Percentiles rank a stretch among this genome's conserved stretches.
phyloP scores from a whole-genome alignment of 345 rosid species.

The Citropsis articulata region DNA sequence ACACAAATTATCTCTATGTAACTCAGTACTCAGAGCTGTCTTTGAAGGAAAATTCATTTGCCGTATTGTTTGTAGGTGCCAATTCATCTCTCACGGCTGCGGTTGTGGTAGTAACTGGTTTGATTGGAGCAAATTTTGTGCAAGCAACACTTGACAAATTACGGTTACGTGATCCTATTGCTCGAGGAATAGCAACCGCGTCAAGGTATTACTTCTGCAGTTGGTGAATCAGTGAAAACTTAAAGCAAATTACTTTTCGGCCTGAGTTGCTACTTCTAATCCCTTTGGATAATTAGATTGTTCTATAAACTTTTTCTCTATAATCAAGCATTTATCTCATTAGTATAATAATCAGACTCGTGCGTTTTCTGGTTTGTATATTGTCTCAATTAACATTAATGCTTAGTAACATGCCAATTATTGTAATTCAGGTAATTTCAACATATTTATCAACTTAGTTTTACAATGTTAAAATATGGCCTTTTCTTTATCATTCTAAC shows the following conservation, averaged over 20 bases:
- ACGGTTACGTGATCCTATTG: conserved; percentile 73
- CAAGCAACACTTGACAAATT: conserved; percentile 75
- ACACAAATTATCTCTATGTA: not conserved
- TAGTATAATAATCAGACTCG: not conserved
- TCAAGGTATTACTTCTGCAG: conserved; percentile 51
- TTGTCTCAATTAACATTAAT: fast-evolving
- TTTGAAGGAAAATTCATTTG: not conserved
- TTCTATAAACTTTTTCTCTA: not conserved
- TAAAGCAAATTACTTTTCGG: not conserved
- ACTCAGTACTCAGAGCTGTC: not conserved
- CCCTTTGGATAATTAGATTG: not conserved
- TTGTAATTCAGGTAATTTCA: not conserved
- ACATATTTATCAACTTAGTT: not conserved
- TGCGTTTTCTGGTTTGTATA: too few species aligned
- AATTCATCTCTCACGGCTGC: conserved; percentile 95
- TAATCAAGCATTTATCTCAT: not conserved
- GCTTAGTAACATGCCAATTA: not conserved
- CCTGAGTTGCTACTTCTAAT: not conserved
- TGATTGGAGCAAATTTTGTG: conserved; percentile 89
- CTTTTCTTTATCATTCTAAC: too few species aligned
- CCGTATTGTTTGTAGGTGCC: conserved; percentile 49
- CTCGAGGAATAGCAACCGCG: conserved; percentile 91
- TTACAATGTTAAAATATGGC: not conserved
- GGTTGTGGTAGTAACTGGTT: conserved; percentile 87
- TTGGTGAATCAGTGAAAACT: not conserved